Base-by-base conservation (phyloP, 139 green algal species). In the Chlorella vulgaris region DNA sequence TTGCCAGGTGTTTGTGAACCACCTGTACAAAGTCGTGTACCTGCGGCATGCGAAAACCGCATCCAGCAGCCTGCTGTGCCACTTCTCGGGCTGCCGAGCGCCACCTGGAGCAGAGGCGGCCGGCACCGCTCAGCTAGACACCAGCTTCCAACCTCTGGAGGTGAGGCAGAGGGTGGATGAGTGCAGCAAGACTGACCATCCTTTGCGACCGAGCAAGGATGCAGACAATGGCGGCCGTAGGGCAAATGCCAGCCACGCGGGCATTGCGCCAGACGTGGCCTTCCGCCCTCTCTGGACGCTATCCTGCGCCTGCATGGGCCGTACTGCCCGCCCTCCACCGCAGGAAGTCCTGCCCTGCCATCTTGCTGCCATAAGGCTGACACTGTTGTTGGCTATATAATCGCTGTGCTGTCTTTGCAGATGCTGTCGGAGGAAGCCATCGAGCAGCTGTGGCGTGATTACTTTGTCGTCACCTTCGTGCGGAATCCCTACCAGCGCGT, bases 381-480 rank as follows among this genome's bases (percentile, higher is more conserved):
- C n/a, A n/a, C n/a, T n/a, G n/a, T n/a, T n/a, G n/a, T n/a, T n/a
- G n/a, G n/a, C n/a, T n/a, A n/a, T n/a, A n/a, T n/a, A n/a, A n/a
- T n/a, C n/a, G n/a, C n/a, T n/a, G n/a, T n/a, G n/a, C n/a, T n/a
- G n/a, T n/a, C n/a, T n/a, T n/a, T 47, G 69, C 69, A 77, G 69
- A 77, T 40, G n/a, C 28, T 77, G 29, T 28, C 69, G 15, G 36
- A 26, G 26, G 47, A 74, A 7, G 38, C 70, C 22, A 22, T 84
- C 51, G 53, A 71, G 39, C 24, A 29, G 7, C 21, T 80, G 2
- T 84, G 80, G 80, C 31, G 26, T 26, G 21, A n/a, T 39, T 84
- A 84, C 69, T 84, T 84, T 84, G 80, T 84, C 31, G 60, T 84
- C 55, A 84, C 66, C n/a, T 80, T 84, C 69, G 80, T 84, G 60